These are phyloP conservation scores for Bryoerythrophyllum caledonicum DNA, from an alignment of 225 moss, liverwort and hornwort species.

Conservation along the genomic window DNA sequence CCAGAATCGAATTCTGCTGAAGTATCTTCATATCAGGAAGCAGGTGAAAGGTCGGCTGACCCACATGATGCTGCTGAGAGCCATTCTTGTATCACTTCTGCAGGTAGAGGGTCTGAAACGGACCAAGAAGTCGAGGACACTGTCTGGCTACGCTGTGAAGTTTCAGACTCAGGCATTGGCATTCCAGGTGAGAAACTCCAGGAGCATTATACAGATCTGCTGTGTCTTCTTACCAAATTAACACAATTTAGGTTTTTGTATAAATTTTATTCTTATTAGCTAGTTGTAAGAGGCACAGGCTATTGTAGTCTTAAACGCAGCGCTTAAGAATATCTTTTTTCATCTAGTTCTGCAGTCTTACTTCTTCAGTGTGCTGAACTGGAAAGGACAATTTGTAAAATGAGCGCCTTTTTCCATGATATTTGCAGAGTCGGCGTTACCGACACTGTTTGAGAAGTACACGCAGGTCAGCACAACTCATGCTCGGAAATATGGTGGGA, in stretches of 20 bases:
- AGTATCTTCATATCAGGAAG: slow-evolving; percentile 21
- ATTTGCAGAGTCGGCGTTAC: slow-evolving; percentile 71
- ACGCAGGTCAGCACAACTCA: slow-evolving; percentile 82
- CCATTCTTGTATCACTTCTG: slow-evolving; percentile 15
- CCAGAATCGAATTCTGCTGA: slow-evolving; percentile 11
- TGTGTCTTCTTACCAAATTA: no score
- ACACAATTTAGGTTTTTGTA: no score
- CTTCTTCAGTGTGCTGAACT: background rate
- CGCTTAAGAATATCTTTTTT: background rate
- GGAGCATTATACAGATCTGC: background rate
- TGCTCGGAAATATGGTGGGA: slow-evolving; percentile 87
- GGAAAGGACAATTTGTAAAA: background rate
- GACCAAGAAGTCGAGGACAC: slow-evolving; percentile 36
- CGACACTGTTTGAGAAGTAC: slow-evolving; percentile 79
- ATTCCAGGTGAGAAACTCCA: slow-evolving; percentile 64
- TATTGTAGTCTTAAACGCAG: background rate
- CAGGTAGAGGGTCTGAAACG: slow-evolving; percentile 27
- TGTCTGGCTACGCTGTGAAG: slow-evolving; percentile 76
- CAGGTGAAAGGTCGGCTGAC: background rate
- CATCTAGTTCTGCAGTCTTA: slow-evolving; percentile 1
- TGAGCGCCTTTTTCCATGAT: background rate
- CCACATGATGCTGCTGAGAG: slow-evolving; percentile 13
- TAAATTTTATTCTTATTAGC: background rate
- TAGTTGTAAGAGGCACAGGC: background rate
- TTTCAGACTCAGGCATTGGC: slow-evolving; percentile 84